These are phyloP conservation scores for Colletotrichum scovillei DNA, from an alignment of 2,329 filamentous ascomycete genomes.

Conservation along the genomic window DNA sequence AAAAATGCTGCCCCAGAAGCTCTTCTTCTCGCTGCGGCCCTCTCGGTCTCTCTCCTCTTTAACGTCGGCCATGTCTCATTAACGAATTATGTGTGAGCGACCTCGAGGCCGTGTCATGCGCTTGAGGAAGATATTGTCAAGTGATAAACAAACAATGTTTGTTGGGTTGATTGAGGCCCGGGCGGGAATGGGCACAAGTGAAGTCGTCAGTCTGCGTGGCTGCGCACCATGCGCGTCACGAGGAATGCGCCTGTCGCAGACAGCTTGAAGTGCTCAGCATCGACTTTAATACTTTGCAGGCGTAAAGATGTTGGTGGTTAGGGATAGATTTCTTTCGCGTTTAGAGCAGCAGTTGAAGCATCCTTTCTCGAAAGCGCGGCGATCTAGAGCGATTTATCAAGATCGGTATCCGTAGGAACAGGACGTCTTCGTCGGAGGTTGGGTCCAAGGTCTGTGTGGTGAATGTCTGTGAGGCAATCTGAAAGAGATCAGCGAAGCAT, in stretches of 20 bases:
- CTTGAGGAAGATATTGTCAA: neutral
- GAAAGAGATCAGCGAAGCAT: constrained; percentile 26
- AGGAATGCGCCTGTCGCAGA: constrained; percentile 37
- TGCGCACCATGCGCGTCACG: constrained; percentile 34
- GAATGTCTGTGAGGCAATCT: constrained; percentile 32
- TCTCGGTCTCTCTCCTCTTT: constrained; percentile 36
- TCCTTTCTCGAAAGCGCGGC: neutral
- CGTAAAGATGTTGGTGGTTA: neutral
- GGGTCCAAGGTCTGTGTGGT: constrained; percentile 24
- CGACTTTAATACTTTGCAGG: constrained; percentile 5
- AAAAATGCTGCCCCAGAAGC: constrained; percentile 61
- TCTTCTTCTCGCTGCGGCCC: constrained; percentile 52
- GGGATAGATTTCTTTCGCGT: neutral
- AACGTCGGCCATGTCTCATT: constrained; percentile 46
- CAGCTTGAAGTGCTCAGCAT: constrained; percentile 22
- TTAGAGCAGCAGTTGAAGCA: constrained; percentile 6
- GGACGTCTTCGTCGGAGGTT: constrained; percentile 19
- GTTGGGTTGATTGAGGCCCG: constrained; percentile 1
- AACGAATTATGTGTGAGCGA: neutral
- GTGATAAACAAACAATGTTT: constrained; percentile 11
- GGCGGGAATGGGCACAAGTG: constrained; percentile 14
- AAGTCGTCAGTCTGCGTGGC: constrained; percentile 36
- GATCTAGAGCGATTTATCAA: neutral
- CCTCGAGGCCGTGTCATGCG: neutral
- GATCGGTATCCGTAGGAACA: neutral